Conservation (phyloP, 345 rosid species). For the Eucalyptus erythrocorys region DNA sequence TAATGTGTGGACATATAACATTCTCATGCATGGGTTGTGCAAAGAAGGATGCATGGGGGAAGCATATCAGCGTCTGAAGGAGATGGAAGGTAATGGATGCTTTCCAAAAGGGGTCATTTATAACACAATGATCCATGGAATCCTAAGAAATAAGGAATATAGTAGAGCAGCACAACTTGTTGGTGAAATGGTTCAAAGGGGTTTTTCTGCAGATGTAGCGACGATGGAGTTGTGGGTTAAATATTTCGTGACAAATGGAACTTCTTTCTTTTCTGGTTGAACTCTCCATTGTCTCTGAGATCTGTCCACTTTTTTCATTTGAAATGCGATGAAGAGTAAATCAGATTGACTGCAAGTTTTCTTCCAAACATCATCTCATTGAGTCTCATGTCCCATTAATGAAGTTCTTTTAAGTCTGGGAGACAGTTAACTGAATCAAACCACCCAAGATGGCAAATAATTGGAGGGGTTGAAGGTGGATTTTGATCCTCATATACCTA, state of each 20-base stretch:
- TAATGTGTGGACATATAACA: not conserved
- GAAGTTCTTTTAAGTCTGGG: not conserved
- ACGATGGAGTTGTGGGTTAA: not conserved
- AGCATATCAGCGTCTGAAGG: not conserved
- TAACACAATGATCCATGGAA: not conserved
- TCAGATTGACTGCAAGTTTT: not conserved
- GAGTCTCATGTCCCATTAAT: not conserved
- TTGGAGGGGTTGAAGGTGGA: not conserved
- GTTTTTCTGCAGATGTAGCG: not conserved
- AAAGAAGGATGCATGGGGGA: not conserved
- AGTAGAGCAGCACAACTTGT: fast-evolving
- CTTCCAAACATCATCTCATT: not conserved
- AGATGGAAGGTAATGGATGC: not conserved
- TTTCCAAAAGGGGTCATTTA: not conserved
- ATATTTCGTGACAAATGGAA: not conserved
- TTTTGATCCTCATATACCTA: not conserved
- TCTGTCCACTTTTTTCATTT: not conserved
- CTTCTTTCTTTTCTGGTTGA: not conserved
- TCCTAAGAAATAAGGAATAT: not conserved
- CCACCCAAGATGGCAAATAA: not conserved
- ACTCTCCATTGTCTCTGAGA: not conserved
- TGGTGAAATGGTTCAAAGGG: not conserved
- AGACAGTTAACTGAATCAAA: not conserved
- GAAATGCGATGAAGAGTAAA: not conserved
- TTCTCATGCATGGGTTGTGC: not conserved